A percentile compares a stretch with the other conserved stretches of the same genome.
phyloP scores from a whole-genome alignment of 495 filamentous ascomycete species.

The Hypomontagnella submonticulosa region DNA sequence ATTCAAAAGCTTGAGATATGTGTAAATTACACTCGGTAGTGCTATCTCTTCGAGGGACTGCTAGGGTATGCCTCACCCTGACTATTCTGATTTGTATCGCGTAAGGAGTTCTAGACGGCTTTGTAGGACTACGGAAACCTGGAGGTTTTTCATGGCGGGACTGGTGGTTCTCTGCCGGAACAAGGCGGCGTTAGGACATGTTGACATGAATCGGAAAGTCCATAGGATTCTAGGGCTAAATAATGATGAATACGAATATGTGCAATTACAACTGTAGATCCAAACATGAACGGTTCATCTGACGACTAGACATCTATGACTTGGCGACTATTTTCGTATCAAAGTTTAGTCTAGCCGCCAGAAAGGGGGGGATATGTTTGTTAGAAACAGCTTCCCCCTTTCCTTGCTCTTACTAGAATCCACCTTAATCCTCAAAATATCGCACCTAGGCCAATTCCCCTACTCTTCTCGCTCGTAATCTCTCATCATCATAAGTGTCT shows the following conservation, averaged over 20 bases:
- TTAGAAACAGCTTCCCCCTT: slow-evolving; percentile 5
- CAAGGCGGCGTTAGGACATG: slow-evolving; percentile 10
- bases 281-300: not conserved
- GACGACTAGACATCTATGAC: no score
- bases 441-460: not conserved
- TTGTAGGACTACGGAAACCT: slow-evolving; percentile 20
- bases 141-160: slow-evolving; percentile 2
- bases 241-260: slow-evolving; percentile 35
- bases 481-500: slow-evolving; percentile 2
- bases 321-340: no score
- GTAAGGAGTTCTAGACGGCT: slow-evolving; percentile 18
- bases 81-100: slow-evolving; percentile 13
- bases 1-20: slow-evolving; percentile 11
- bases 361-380: no score
- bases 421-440: slow-evolving; percentile 2
- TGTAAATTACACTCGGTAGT: slow-evolving; percentile 8
- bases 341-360: no score
- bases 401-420: not conserved
- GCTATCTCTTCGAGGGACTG: not conserved
- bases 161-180: slow-evolving; percentile 13
- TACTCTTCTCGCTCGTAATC: not conserved
- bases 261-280: not conserved
- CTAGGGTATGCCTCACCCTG: not conserved
- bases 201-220: slow-evolving; percentile 10
- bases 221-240: slow-evolving; percentile 22